phyloP scores from a whole-genome alignment of 768 basidiomycete genomes.

The Termitomyces sp. region DNA sequence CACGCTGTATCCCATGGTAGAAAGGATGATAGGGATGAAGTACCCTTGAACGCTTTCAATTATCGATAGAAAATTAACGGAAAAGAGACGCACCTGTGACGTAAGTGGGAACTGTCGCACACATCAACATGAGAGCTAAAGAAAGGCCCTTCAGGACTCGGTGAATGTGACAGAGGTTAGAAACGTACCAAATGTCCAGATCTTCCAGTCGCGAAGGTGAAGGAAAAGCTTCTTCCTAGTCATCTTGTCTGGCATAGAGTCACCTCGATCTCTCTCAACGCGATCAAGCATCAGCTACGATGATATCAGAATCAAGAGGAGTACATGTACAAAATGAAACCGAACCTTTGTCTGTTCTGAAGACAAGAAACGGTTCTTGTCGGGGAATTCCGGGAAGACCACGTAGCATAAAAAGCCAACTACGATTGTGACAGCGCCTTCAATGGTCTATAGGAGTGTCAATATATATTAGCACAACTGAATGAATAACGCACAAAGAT shows the following conservation, averaged over 20 bases:
- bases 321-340: neutral
- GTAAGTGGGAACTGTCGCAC: slow-evolving; percentile 31
- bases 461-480: neutral
- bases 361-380: slow-evolving; percentile 27
- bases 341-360: slow-evolving; percentile 28
- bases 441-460: slow-evolving; percentile 17
- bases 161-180: neutral
- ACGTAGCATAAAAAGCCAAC: slow-evolving; percentile 18
- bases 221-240: slow-evolving; percentile 24
- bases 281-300: slow-evolving; percentile 20
- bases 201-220: slow-evolving; percentile 31
- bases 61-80: neutral
- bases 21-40: slow-evolving; percentile 32
- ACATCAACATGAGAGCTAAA: slow-evolving; percentile 33
- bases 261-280: slow-evolving; percentile 32
- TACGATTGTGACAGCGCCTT: slow-evolving; percentile 20
- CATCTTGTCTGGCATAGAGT: slow-evolving; percentile 30
- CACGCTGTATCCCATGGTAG: slow-evolving; percentile 27
- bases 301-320: neutral
- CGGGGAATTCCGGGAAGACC: slow-evolving; percentile 21
- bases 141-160: neutral
- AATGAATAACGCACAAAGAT: slow-evolving; percentile 18
- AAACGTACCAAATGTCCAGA: slow-evolving; percentile 30
- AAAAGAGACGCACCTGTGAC: slow-evolving; percentile 20
- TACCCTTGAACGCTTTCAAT: slow-evolving; percentile 9